Evolutionary conservation across 371 early-diverging fungal genomes (phyloP).

Genomic region (Mortierella sp.): DNA sequence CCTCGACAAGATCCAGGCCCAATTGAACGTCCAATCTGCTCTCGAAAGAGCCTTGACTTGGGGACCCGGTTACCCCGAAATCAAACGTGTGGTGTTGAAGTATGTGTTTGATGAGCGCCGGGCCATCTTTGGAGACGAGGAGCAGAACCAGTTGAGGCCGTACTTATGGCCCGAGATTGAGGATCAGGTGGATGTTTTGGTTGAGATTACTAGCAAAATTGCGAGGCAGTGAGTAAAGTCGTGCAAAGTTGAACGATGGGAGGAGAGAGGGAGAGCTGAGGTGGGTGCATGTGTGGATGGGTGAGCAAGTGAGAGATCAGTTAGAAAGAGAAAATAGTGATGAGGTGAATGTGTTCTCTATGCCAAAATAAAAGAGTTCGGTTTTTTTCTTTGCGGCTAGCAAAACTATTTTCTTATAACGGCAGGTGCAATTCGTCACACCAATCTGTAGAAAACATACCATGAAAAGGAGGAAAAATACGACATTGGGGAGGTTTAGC

Average conservation of each 20-base stretch:
- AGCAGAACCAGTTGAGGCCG: conserved; percentile 30
- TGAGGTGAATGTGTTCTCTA: too few relatives aligned
- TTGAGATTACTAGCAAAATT: conserved; percentile 47
- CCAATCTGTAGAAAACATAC: too few relatives aligned
- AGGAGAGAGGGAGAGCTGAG: too few relatives aligned
- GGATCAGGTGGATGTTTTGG: conserved; percentile 40
- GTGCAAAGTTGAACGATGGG: neutral
- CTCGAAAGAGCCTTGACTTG: conserved; percentile 38
- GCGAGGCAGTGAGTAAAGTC: conserved; percentile 26
- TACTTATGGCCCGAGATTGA: conserved; percentile 49
- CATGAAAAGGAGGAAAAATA: too few relatives aligned
- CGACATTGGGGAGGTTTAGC: too few relatives aligned
- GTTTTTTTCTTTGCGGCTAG: too few relatives aligned
- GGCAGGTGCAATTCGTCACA: too few relatives aligned
- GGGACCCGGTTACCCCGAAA: conserved; percentile 43
- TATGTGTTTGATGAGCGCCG: conserved; percentile 35
- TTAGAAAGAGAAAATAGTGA: too few relatives aligned
- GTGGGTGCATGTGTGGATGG: too few relatives aligned
- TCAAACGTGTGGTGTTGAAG: conserved; percentile 37
- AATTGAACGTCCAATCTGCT: conserved; percentile 34
- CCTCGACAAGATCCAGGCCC: conserved; percentile 23
- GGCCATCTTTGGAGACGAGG: conserved; percentile 44
- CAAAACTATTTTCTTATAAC: too few relatives aligned
- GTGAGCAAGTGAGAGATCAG: too few relatives aligned
- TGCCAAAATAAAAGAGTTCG: too few relatives aligned